phyloP scores from a whole-genome alignment of 768 basidiomycete genomes.

The Rhodotorula sphaerocarpa region DNA sequence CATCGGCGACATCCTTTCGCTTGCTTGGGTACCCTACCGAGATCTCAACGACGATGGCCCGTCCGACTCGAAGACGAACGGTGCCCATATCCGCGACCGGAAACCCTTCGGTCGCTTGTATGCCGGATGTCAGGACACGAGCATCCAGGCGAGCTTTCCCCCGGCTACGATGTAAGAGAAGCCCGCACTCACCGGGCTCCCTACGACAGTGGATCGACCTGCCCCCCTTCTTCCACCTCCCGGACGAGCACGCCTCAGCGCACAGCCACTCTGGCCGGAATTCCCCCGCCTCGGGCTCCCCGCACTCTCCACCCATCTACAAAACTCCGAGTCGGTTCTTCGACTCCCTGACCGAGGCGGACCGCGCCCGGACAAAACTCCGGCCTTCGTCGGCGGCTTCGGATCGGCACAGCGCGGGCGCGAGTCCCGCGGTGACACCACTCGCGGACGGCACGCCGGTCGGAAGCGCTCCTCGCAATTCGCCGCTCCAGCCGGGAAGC shows the following conservation, averaged over 20 bases:
- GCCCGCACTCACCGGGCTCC: too few relatives aligned
- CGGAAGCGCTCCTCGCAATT: not conserved
- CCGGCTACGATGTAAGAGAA: not conserved
- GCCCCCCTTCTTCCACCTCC: conserved; percentile 18
- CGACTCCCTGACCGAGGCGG: conserved; percentile 28
- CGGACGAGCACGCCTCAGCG: not conserved
- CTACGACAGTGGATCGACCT: conserved; percentile 37
- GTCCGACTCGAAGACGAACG: too few relatives aligned
- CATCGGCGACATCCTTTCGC: conserved; percentile 45
- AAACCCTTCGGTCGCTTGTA: conserved; percentile 15
- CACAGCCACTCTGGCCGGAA: too few relatives aligned
- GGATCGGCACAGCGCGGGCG: not conserved
- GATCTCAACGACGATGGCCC: not conserved
- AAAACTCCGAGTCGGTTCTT: conserved; percentile 37
- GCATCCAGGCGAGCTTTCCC: conserved; percentile 12
- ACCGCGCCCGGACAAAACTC: conserved; percentile 4
- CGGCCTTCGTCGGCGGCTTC: not conserved
- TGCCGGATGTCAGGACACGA: conserved; percentile 32
- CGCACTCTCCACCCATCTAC: conserved; percentile 30
- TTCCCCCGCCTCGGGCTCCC: conserved; percentile 2
- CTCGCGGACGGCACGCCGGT: not conserved
- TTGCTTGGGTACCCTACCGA: conserved; percentile 41
- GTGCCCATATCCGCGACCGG: not conserved
- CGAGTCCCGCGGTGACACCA: not conserved
- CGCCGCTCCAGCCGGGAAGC: not conserved